Evolutionary conservation across 2,329 filamentous ascomycete genomes (phyloP), one percentile per base, ranked within the genome.

Genomic region (Colletotrichum cuscutae): DNA sequence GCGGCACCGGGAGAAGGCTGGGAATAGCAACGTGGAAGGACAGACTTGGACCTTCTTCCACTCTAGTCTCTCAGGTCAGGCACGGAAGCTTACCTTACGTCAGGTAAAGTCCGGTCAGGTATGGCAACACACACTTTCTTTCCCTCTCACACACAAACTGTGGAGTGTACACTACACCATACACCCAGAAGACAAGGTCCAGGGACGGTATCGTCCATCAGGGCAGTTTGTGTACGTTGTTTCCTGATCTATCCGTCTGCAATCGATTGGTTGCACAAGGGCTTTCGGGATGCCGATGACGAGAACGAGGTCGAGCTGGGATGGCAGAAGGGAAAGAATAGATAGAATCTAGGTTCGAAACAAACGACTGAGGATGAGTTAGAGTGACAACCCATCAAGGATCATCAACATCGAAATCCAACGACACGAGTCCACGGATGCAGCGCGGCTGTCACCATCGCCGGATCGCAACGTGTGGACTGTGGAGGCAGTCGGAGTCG

Each of bases 301-400:
- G 65, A 72, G 59, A 68, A 72, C 69, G 62, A 67, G 59, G 65
- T 54, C 69, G 62, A 67, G 59, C 57, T 54, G 59, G 58, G 24
- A 46, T 24, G 59, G 30, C 19, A 49, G 30, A 49, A 30, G 32
- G 12, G 42, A 49, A 49, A 49, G 42, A 49, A 49, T 22, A 46
- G 42, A 56, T 15, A 62, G n/a, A 52, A 5, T 52, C 24, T 4
- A 26, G 22, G 28, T 63, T 63, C 30, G 60, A 24, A 63, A 63
- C 28, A 24, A n/a, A 24, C 35, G 22, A n/a, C 19, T 12, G 57
- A 66, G 26, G n/a, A 28, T 42, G 60, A 52, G 32, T 42, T 35
- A 11, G 19, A 32, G 12, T 24, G 24, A 37, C 35, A 30, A 30
- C 35, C 35, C 30, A 35, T 37, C 3, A 35, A 26, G 12, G 24